These are phyloP conservation scores for Picochlorum sp. DNA, from an alignment of 139 green algal species.

Conservation along the genomic window DNA sequence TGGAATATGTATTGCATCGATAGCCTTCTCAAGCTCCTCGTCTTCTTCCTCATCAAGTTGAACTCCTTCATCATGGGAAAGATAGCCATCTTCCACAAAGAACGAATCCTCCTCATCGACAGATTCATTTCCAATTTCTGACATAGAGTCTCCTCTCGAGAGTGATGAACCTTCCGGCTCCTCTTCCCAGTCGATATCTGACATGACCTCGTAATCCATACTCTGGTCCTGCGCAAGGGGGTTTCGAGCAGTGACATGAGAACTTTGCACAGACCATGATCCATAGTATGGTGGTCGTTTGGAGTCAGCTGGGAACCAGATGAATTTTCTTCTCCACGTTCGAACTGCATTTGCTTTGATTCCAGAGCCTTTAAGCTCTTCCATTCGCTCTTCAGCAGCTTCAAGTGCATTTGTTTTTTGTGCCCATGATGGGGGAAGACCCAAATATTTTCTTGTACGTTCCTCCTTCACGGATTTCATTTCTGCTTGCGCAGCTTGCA, in stretches of 20 bases:
- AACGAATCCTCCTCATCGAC: slow-evolving; percentile 48
- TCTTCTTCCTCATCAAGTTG: slow-evolving; percentile 27
- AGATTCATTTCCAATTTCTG: background rate
- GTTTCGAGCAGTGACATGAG: slow-evolving; percentile 23
- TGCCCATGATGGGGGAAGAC: slow-evolving; percentile 48
- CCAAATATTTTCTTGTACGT: slow-evolving; percentile 2
- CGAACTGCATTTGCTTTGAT: slow-evolving; percentile 4
- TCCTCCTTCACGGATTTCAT: background rate
- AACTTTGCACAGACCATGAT: slow-evolving; percentile 18
- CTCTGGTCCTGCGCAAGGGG: slow-evolving; percentile 27
- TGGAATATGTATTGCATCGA: too few relatives aligned
- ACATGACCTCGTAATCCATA: slow-evolving; percentile 68
- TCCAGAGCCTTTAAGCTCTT: background rate
- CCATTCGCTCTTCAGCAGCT: background rate
- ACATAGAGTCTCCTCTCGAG: background rate
- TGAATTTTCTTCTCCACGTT: slow-evolving; percentile 48
- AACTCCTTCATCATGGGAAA: slow-evolving; percentile 60
- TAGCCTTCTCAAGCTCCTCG: slow-evolving; percentile 3
- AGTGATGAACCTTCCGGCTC: slow-evolving; percentile 51
- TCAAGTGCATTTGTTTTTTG: slow-evolving; percentile 5
- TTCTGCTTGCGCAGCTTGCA: background rate
- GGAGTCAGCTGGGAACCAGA: slow-evolving; percentile 22
- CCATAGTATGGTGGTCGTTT: slow-evolving; percentile 49
- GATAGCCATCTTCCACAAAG: slow-evolving; percentile 57
- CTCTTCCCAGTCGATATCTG: slow-evolving; percentile 69